phyloP scores from a whole-genome alignment of 495 filamentous ascomycete species.

The Talaromyces liani region DNA sequence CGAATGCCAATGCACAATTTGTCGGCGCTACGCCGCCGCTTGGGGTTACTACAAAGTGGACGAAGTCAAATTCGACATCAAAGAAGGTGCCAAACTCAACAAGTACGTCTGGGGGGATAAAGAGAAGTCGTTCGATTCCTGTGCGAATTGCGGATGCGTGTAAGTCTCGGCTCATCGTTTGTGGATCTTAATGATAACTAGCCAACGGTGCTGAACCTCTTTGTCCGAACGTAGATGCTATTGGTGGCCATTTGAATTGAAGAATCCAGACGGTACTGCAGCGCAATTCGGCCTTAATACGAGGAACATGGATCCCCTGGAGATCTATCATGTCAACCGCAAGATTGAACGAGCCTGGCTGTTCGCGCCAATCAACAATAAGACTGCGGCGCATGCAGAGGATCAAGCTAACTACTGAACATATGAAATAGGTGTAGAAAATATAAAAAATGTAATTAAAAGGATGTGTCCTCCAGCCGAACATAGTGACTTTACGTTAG shows the following conservation, averaged over 20 bases:
- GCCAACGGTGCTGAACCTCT: too few species aligned
- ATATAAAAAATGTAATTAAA: not conserved
- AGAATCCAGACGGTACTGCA: slow-evolving; percentile 12
- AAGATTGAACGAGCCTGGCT: slow-evolving; percentile 10
- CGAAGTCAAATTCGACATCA: slow-evolving; percentile 19
- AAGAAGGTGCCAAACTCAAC: slow-evolving; percentile 10
- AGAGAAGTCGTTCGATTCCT: slow-evolving; percentile 13
- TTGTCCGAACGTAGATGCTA: slow-evolving; percentile 12
- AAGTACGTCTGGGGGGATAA: slow-evolving; percentile 14
- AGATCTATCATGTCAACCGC: slow-evolving; percentile 10
- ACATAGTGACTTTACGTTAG: not conserved
- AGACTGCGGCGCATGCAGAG: slow-evolving; percentile 11
- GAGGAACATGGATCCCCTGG: slow-evolving; percentile 11
- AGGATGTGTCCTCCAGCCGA: not conserved
- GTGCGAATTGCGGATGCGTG: slow-evolving; percentile 15
- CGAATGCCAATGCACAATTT: slow-evolving; percentile 28
- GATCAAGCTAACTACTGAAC: slow-evolving; percentile 14
- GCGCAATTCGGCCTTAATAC: slow-evolving; percentile 12
- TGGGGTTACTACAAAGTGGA: slow-evolving; percentile 26
- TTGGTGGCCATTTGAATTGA: slow-evolving; percentile 11
- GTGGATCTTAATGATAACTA: not conserved
- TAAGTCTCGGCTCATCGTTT: slow-evolving; percentile 13
- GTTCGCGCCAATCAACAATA: slow-evolving; percentile 10
- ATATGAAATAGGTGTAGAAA: not conserved
- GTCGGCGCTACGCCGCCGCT: slow-evolving; percentile 23